Percentiles rank a stretch among this genome's conserved stretches.
Conservation (phyloP, 164 flowering plant genomes). For the grape (Vitis vinifera) region DNA sequence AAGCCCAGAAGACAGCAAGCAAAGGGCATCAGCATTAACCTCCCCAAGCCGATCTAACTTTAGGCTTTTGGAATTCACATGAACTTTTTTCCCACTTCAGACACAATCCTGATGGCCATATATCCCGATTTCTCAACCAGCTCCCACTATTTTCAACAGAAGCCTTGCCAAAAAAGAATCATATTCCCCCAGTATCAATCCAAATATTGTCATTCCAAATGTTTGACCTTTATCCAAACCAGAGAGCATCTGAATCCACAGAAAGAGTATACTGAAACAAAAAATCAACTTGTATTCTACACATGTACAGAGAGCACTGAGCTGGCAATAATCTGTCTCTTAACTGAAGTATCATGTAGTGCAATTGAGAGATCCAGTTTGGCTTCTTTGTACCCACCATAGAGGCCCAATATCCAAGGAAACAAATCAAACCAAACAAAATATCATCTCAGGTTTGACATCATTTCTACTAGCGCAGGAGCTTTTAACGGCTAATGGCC, state of each 20-base stretch:
- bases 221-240: constrained; percentile 7
- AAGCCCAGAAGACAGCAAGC: constrained; percentile 2
- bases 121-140: not conserved
- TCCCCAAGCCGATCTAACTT: not conserved
- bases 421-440: constrained; percentile 22
- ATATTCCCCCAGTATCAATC: not conserved
- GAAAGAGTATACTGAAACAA: constrained; percentile 25
- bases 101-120: constrained; percentile 5
- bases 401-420: constrained; percentile 15
- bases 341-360: constrained; percentile 1
- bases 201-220: constrained; percentile 2
- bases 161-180: not conserved
- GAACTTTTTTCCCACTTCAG: not conserved
- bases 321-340: constrained; percentile 2
- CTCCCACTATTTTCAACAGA: not conserved
- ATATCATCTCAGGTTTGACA: constrained; percentile 22
- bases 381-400: constrained; percentile 7
- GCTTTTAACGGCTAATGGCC: constrained; percentile 49
- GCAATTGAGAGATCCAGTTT: constrained; percentile 7
- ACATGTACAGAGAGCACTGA: constrained; percentile 26
- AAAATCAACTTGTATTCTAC: constrained; percentile 25
- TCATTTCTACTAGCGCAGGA: constrained; percentile 10
- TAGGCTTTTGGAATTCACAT: constrained; percentile 1
- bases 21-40: not conserved
- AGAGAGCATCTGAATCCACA: constrained; percentile 17